These are phyloP conservation scores for Fagus sylvatica DNA, from an alignment of 306 rosid genomes.

Conservation along the genomic window DNA sequence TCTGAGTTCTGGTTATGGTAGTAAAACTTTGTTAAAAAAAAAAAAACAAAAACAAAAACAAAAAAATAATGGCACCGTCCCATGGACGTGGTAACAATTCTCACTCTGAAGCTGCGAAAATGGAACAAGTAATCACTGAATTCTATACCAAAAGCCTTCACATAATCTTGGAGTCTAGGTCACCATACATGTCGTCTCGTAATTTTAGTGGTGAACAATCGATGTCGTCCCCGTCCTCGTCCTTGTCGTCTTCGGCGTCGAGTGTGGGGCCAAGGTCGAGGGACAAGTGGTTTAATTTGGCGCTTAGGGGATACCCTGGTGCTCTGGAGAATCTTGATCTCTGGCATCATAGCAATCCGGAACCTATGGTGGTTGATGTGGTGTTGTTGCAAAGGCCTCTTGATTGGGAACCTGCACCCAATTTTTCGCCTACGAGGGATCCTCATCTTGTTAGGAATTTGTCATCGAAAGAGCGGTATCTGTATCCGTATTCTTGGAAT, in stretches of 20 bases:
- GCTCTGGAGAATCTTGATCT: conserved; percentile 65
- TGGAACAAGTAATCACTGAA: conserved; percentile 78
- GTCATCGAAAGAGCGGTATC: conserved; percentile 40
- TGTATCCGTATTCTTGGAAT: conserved; percentile 35
- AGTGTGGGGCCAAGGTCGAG: conserved; percentile 74
- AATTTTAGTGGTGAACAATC: conserved; percentile 58
- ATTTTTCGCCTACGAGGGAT: conserved; percentile 49
- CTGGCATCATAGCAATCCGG: conserved; percentile 66
- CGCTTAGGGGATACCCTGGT: conserved; percentile 67
- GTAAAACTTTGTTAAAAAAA: background rate
- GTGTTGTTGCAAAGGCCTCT: conserved; percentile 61
- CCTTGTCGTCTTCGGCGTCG: conserved; percentile 68
- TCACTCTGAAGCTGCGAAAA: conserved; percentile 63
- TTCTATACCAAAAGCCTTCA: conserved; percentile 74
- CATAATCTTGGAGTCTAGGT: conserved; percentile 79
- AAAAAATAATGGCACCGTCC: conserved; percentile 50
- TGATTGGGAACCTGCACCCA: conserved; percentile 34
- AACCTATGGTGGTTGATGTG: conserved; percentile 75
- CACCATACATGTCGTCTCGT: conserved; percentile 55
- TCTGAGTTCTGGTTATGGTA: background rate
- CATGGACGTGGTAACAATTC: conserved; percentile 41
- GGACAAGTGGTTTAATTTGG: conserved; percentile 90
- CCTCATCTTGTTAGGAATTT: conserved; percentile 30
- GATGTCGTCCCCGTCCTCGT: conserved; percentile 63
- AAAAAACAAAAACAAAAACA: too few relatives aligned